phyloP scores from a whole-genome alignment of 2,329 filamentous ascomycete genomes.

The Fusarium paranaense region DNA sequence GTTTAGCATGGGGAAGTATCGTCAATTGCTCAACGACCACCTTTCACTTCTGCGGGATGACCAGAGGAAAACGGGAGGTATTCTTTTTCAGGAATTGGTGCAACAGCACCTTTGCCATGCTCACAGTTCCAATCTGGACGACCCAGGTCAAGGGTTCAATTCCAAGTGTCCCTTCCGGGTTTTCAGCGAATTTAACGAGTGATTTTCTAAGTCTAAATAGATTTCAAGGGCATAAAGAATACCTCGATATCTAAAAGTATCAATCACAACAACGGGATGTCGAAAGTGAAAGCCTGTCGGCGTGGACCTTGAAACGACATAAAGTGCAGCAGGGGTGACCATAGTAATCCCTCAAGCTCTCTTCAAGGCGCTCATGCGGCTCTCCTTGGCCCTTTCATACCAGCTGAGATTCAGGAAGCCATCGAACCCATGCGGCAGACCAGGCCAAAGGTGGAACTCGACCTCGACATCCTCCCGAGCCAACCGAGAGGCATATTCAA shows the following conservation, averaged over 20 bases:
- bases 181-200: no score
- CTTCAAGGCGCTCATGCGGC: slow-evolving; percentile 2
- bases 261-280: no score
- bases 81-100: no score
- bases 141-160: no score
- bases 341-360: neutral
- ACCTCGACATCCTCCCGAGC: slow-evolving; percentile 47
- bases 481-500: slow-evolving; percentile 47
- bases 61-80: no score
- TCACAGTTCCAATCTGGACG: no score
- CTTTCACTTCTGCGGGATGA: neutral
- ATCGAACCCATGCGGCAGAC: slow-evolving; percentile 53
- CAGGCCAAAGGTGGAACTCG: slow-evolving; percentile 56
- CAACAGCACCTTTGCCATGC: no score
- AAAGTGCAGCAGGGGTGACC: neutral
- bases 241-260: no score
- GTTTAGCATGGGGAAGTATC: neutral
- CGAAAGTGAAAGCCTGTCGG: no score
- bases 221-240: no score
- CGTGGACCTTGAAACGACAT: neutral
- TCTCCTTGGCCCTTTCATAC: slow-evolving; percentile 11
- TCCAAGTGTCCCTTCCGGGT: no score
- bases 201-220: no score
- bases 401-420: slow-evolving; percentile 13
- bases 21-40: neutral